Evolutionary conservation across 352 stramenopile genomes (phyloP), one percentile per base, ranked within the genome.

Genomic region (Halophytophthora batemanensis): DNA sequence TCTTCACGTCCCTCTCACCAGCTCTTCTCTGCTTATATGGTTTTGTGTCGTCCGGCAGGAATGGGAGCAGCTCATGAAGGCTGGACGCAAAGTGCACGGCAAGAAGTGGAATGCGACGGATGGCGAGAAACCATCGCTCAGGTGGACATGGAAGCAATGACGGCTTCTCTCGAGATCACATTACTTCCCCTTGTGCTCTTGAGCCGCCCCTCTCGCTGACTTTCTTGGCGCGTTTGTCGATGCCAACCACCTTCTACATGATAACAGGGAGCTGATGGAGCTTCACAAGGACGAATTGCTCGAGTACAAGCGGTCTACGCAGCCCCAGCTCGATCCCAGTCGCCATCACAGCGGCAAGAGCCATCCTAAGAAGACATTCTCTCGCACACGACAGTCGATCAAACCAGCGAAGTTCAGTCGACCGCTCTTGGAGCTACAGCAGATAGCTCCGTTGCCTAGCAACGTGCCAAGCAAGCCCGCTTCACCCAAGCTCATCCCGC

Each of bases 221-320:
- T 11, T 49, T 21, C 31, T 17, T 5, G 40, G n/a, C 31, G 8
- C 18, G 14, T 28, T 34, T 8, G 6, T 14, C 35, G 39, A 19
- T 8, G 6, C 5, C 2, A 17, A 59, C 12, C 36, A 8, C n/a
- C 19, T 36, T 6, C 40, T 17, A 15, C 25, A 7, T 54, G 37
- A 22, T 22, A 2, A 7, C 56, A 84, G 70, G 42, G 75, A 86
- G 29, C 56, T 86, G 8, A 89, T 88, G 73, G 75, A 87, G 51
- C 39, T 77, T 6, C 73, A 87, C 56, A 90, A 89, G 35, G 71
- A 87, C 3, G 77, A 93, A 44, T 59, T 93, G 15, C 61, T 89
- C 0, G 75, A 80, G 31, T 73, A 79, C 44, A 87, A 86, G 48
- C 59, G 59, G 1, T 66, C 48, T 13, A 56, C 64, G 7, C 42